Evolutionary conservation across 1,284 basidiomycete species (phyloP), one percentile per base, ranked within the genome.

Genomic region (Tylopilus microsporus): DNA sequence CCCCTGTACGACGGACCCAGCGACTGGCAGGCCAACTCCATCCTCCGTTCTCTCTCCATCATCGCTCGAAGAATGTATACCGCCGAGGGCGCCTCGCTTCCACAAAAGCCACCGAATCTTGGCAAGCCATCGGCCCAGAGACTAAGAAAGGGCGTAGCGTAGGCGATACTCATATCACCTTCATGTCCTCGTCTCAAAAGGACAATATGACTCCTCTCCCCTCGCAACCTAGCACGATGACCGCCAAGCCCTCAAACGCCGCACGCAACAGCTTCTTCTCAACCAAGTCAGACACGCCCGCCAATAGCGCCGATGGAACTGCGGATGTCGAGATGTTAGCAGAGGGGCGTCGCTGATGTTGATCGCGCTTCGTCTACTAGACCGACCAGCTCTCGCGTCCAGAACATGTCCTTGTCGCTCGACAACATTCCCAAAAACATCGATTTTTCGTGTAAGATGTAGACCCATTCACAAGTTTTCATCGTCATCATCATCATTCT

Each of bases 21-120:
- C 52, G 82, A 85, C 71, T 85, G 82, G 83, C 82, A 84, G 67
- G 86, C 82, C 13, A 82, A 86, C 49, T 74, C 76, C 62, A 85
- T 89, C 65, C 71, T 84, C 39, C 79, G 81, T 56, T 82, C 81
- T 34, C 74, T 89, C 60, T 72, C 75, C 36, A 76, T 75, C 16
- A 75, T 88, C 62, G 82, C 80, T 1, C 74, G 78, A 45, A 76
- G 86, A 63, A 83, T 86, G 81, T 81, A 81, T 68, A 76, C 76
- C 19, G 84, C 86, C 15, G 86, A 89, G 65, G 79, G 80, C 15
- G 67, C 74, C 2, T 81, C 47, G 72, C 66, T 30, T 64, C 72
- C 42, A 74, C 78, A 56, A 75, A 75, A 61, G 73, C 73, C 1
- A 71, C 74, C 41, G 74, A 77, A 37, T 72, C 63, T 32, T 76